Evolutionary conservation across 257 asterid species (phyloP).

Genomic region (Ehretia macrophylla): DNA sequence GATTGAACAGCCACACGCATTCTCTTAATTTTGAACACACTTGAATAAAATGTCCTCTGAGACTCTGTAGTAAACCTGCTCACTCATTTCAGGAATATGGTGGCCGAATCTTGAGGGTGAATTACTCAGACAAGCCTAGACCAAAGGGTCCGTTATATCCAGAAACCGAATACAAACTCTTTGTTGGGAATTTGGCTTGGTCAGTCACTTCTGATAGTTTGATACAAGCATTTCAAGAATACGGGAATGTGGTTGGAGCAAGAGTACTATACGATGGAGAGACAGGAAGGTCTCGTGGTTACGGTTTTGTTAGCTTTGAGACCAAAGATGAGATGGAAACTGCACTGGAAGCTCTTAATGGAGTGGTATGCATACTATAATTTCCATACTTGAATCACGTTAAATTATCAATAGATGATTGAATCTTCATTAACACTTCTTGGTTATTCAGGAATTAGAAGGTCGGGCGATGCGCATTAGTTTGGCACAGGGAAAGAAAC

Average conservation of each 20-base stretch:
- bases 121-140: slow-evolving; percentile 81
- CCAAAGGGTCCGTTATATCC: slow-evolving; percentile 83
- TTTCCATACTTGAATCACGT: not conserved
- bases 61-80: not conserved
- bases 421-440: not conserved
- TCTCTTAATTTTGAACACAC: not conserved
- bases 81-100: slow-evolving; percentile 58
- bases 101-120: slow-evolving; percentile 90
- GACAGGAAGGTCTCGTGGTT: slow-evolving; percentile 84
- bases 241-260: slow-evolving; percentile 70
- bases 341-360: slow-evolving; percentile 71
- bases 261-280: slow-evolving; percentile 80
- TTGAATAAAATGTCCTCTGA: not conserved
- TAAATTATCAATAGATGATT: not conserved
- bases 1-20: not conserved
- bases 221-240: slow-evolving; percentile 55
- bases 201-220: slow-evolving; percentile 62
- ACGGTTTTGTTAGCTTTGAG: slow-evolving; percentile 72
- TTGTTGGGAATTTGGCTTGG: slow-evolving; percentile 84
- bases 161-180: slow-evolving; percentile 80
- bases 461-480: slow-evolving; percentile 75
- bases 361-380: slow-evolving; percentile 49
- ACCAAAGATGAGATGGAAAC: slow-evolving; percentile 64
- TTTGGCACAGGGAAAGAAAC: slow-evolving; percentile 73
- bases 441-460: slow-evolving; percentile 61